These are phyloP conservation scores for Asterophora lycoperdoides DNA, from an alignment of 768 basidiomycete genomes.

Conservation along the genomic window DNA sequence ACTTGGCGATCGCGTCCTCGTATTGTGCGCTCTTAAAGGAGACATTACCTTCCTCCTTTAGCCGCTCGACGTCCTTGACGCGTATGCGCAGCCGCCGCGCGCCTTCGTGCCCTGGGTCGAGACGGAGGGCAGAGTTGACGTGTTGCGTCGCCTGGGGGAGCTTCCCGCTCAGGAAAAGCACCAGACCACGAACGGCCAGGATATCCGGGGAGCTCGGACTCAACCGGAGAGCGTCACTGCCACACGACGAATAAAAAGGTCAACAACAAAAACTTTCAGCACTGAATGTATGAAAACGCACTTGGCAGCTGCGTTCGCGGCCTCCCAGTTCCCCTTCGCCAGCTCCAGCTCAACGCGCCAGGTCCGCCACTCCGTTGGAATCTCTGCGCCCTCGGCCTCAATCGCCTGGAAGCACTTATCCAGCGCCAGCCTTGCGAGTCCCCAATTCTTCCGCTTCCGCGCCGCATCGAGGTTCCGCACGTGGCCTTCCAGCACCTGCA, in stretches of 20 bases:
- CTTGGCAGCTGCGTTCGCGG: conserved; percentile 73
- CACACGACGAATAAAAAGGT: neutral
- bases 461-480: conserved; percentile 60
- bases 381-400: conserved; percentile 70
- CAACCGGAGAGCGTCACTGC: conserved; percentile 70
- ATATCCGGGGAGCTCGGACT: conserved; percentile 76
- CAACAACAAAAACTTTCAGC: neutral
- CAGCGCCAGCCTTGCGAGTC: conserved; percentile 70
- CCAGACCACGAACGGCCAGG: conserved; percentile 70
- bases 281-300: conserved; percentile 28
- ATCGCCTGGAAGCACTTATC: conserved; percentile 73
- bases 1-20: conserved; percentile 62
- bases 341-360: conserved; percentile 80
- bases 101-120: conserved; percentile 72
- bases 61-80: conserved; percentile 74
- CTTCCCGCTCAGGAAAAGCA: conserved; percentile 71
- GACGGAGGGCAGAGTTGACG: conserved; percentile 61
- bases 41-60: conserved; percentile 82
- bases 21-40: conserved; percentile 63
- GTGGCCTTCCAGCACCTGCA: conserved; percentile 59
- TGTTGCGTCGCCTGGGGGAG: conserved; percentile 72
- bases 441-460: conserved; percentile 63
- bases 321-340: conserved; percentile 65
- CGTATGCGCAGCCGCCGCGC: conserved; percentile 72
- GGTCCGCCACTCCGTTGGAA: conserved; percentile 74